Base-by-base conservation (phyloP, 345 rosid species). In the Syzygium aqueum region DNA sequence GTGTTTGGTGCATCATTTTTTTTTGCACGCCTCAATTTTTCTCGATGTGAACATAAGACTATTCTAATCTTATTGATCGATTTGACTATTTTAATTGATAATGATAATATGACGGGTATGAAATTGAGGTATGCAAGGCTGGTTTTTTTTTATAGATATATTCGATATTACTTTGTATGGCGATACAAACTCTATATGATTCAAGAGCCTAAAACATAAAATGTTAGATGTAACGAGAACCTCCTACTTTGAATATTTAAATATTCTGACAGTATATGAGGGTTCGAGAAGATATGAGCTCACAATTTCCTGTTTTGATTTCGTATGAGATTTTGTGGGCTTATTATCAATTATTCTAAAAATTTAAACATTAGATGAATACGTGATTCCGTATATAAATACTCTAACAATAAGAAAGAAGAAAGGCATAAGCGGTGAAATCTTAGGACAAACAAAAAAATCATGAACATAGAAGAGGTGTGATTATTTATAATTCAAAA, bases 221-320 rank as follows among this genome's bases (percentile, higher is more conserved):
- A 30, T 17, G 23, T 33, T 30, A 3, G 9, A 9, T 2, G 33
- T 25, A 8, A 67, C 6, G 1, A 30, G 7, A 19, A 1, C 12
- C 30, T 59, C 33, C 30, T 59, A 59, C 78, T 65, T 30, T 65
- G 16, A 65, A 65, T 28, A 30, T 30, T 23, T 57, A 7, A 8
- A 67, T 8, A 30, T 67, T 10, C 11, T 11, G 30, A 16, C 5
- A 10, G 11, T 11, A 65, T 30, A 30, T 30, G 30, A 16, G 43
- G 17, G 17, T 2, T 1, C 3, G 1, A 33, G 21, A 67, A 67
- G 2, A 67, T 33, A 8, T 33, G 5, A 67, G 19, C 2, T 67
- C 49, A 33, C 1, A 7, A 2, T 0, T 0, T 67, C 1, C 0
- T 2, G 3, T 2, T 37, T 33, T 19, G 5, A 4, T 67, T 9